A percentile compares a stretch with the other conserved stretches of the same genome.
These are phyloP conservation scores for Boletus rubropictus DNA, from an alignment of 768 basidiomycete species.

Conservation along the genomic window DNA sequence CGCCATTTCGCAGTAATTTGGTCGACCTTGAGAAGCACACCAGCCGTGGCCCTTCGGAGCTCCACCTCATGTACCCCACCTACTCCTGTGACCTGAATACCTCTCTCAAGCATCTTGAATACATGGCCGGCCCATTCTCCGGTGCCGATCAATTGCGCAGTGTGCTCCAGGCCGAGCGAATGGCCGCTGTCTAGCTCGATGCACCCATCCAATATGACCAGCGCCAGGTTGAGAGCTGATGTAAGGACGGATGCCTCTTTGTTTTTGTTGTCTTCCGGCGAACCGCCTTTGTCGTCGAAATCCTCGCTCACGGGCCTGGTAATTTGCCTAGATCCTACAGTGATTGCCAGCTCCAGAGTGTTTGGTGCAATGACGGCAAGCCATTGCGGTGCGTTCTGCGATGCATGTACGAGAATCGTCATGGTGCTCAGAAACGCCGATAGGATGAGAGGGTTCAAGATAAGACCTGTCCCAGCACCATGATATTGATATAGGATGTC, in stretches of 20 bases:
- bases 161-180: constrained; percentile 69
- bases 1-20: constrained; percentile 64
- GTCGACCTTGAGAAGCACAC: constrained; percentile 76
- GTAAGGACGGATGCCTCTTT: constrained; percentile 73
- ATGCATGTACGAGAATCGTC: constrained; percentile 75
- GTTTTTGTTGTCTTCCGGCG: constrained; percentile 19
- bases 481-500: constrained; percentile 53
- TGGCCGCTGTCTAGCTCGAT: constrained; percentile 74
- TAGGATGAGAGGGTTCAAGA: constrained; percentile 74
- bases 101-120: constrained; percentile 60
- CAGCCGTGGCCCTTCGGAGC: constrained; percentile 66
- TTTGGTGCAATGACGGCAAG: constrained; percentile 76
- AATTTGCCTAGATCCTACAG: constrained; percentile 64
- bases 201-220: constrained; percentile 71
- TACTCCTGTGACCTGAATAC: constrained; percentile 52
- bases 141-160: constrained; percentile 58
- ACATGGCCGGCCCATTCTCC: constrained; percentile 79
- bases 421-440: constrained; percentile 72
- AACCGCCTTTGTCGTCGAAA: constrained; percentile 28
- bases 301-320: constrained; percentile 38
- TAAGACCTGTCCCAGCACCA: constrained; percentile 74
- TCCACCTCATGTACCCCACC: constrained; percentile 62
- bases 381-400: constrained; percentile 77
- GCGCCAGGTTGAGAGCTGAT: constrained; percentile 68
- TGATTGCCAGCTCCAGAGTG: constrained; percentile 75